Conservation (phyloP, 805 yeast species). For the Candida argentea region DNA sequence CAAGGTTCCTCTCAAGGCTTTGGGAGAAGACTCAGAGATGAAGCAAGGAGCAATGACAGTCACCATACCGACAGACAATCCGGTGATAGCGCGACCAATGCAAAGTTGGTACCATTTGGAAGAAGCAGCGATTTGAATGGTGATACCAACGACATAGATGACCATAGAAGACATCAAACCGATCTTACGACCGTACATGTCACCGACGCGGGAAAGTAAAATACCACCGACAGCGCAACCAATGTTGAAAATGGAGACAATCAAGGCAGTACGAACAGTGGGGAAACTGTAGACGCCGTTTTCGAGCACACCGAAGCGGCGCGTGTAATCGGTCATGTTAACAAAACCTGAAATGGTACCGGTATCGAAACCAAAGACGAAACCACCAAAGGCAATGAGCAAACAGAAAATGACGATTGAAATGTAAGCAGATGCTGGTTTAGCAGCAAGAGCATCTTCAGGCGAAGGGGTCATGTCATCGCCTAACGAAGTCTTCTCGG, state of each 20-base stretch:
- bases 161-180: conserved; percentile 18
- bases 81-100: conserved; percentile 18
- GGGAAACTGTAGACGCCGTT: conserved; percentile 13
- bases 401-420: conserved; percentile 21
- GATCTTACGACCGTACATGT: conserved; percentile 17
- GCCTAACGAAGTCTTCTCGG: no score
- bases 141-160: conserved; percentile 18
- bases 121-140: conserved; percentile 14
- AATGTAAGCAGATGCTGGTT: conserved; percentile 21
- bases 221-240: conserved; percentile 23
- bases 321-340: conserved; percentile 15
- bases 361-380: conserved; percentile 20
- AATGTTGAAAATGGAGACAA: conserved; percentile 19
- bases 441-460: conserved; percentile 14
- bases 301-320: conserved; percentile 11
- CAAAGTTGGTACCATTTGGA: conserved; percentile 16
- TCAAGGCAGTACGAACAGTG: conserved; percentile 15
- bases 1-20: conserved; percentile 18
- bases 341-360: conserved; percentile 24
- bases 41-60: conserved; percentile 18
- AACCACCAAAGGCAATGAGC: conserved; percentile 21
- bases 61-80: conserved; percentile 18
- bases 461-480: no score
- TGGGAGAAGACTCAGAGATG: conserved; percentile 19
- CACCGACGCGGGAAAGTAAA: conserved; percentile 14